Evolutionary conservation across 441 rosid genomes (phyloP), one percentile per base, ranked within the genome.

Genomic region (Erodium moschatum): DNA sequence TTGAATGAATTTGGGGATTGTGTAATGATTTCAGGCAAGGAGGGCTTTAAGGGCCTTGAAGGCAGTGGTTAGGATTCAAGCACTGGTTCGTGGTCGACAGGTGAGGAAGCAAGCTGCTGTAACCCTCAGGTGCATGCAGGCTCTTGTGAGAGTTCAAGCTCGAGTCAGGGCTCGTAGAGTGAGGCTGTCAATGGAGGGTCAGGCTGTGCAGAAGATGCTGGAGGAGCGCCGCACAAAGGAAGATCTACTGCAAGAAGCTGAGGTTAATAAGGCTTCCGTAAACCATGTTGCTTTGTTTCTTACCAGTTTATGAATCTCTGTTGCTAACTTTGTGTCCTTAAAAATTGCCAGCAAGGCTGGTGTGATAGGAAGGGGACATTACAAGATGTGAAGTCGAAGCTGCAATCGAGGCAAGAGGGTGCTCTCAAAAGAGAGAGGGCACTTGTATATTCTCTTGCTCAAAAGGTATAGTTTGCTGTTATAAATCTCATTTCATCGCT

Each of bases 101-200:
- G 97, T 89, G 72, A 88, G 98, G 82, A 93, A 93, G 76, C 98
- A 91, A 69, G 98, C 97, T 18, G 96, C 96, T 24, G 96, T 89
- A 48, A 93, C 97, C 18, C 81, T 91, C 20, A 84, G 91, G 76
- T 93, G 97, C 69, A 93, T 91, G 98, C 98, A 93, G 79, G 98
- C 98, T 78, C 89, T 93, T 8, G 96, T 91, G 24, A 79, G 98
- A 40, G 97, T 93, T 11, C 97, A 93, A 67, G 96, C 98, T 58
- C 85, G 93, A 46, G 96, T 91, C 11, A 82, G 98, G 82, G 97
- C 98, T 68, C 87, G 89, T 54, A 89, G 85, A 15, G 98, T 89
- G 6, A 79, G 98, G 31, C 82, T 91, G 97, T 88, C 98, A 16
- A 65, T 79, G 0, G 89, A 91, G 73, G 98, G 97, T 44, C 96